Evolutionary conservation across 2,329 filamentous ascomycete genomes (phyloP).

Genomic region (Clonostachys byssicola): DNA sequence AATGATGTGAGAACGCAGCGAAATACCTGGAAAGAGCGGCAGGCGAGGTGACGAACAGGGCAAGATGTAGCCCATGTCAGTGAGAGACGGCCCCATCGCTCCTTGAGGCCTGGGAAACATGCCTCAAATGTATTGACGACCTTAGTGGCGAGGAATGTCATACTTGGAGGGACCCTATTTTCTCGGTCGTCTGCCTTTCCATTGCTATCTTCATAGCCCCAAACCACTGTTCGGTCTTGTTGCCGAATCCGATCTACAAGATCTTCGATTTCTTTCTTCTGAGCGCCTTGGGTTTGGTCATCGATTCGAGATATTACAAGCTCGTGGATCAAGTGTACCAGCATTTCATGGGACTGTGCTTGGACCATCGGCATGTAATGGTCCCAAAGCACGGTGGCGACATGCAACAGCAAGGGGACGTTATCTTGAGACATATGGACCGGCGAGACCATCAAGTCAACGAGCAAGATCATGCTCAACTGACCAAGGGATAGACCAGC

Average conservation of each 20-base stretch:
- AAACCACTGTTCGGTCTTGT: constrained; percentile 80
- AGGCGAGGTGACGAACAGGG: constrained; percentile 89
- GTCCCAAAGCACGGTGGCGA: constrained; percentile 93
- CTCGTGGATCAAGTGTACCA: constrained; percentile 95
- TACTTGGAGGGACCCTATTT: constrained; percentile 79
- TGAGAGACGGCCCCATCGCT: constrained; percentile 86
- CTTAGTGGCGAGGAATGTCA: constrained; percentile 78
- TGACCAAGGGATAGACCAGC: constrained; percentile 90
- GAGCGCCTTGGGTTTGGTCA: constrained; percentile 54
- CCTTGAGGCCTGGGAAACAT: constrained; percentile 80
- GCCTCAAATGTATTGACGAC: constrained; percentile 83
- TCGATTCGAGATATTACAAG: constrained; percentile 80
- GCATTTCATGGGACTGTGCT: constrained; percentile 95
- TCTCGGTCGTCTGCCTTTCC: constrained; percentile 69
- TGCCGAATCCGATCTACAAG: constrained; percentile 83
- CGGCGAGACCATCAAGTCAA: constrained; percentile 93
- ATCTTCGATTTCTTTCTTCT: constrained; percentile 76
- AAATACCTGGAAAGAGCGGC: constrained; percentile 96
- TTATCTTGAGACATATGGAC: constrained; percentile 75
- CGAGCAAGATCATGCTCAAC: constrained; percentile 85
- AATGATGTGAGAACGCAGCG: constrained; percentile 86
- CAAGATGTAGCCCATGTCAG: constrained; percentile 96
- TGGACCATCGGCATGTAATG: constrained; percentile 94
- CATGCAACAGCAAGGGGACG: constrained; percentile 82
- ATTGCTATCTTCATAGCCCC: constrained; percentile 92